Base-by-base conservation (phyloP, 371 early-diverging fungal genomes). In the Sporodiniella umbellata region DNA sequence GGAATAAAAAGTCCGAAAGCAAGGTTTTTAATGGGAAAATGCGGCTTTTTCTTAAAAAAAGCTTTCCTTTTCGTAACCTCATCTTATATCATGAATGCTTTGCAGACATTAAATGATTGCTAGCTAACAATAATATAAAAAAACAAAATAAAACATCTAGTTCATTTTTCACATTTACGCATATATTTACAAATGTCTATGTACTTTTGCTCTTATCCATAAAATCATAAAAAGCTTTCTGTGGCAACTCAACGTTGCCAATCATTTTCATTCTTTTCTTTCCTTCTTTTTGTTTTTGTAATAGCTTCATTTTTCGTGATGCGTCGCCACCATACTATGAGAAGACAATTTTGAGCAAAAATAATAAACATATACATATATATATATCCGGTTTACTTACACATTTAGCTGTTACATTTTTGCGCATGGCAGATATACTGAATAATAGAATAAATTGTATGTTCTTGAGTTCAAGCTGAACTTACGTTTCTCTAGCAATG, bases 381-480 rank as follows among this genome's bases (percentile, higher is more conserved):
- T 10, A 28, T 28, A 7, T 28, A 7, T 12, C 33, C 1, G 33
- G 12, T 26, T 38, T 4, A 78, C 88, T 80, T 86, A 85, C 87
- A 50, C 90, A 91, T 79, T 96, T 96, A 15, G 95, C 94, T 10
- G 92, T 93, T 19, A 96, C 96, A 61, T 96, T 91, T 61, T 96
- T 96, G n/a, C 94, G 74, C 53, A 90, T 53, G 0, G 95, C 90
- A 15, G 80, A 62, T 43, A 95, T 62, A 4, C 88, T 86, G 61
- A 39, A 10, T 0, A 24, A 19, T 12, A 22, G 18, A 42, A 8
- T 5, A 38, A n/a, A 14, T 19, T 12, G 21, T n/a, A 30, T 5
- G 25, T 15, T 23, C 15, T 31, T 35, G 14, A 19, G 14, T 44
- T 6, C 42, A 18, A 5, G 25, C 26, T n/a, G 0, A 30, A 24